Base-by-base conservation (phyloP, 2,329 filamentous ascomycete species). In the Pseudocercospora vitis region DNA sequence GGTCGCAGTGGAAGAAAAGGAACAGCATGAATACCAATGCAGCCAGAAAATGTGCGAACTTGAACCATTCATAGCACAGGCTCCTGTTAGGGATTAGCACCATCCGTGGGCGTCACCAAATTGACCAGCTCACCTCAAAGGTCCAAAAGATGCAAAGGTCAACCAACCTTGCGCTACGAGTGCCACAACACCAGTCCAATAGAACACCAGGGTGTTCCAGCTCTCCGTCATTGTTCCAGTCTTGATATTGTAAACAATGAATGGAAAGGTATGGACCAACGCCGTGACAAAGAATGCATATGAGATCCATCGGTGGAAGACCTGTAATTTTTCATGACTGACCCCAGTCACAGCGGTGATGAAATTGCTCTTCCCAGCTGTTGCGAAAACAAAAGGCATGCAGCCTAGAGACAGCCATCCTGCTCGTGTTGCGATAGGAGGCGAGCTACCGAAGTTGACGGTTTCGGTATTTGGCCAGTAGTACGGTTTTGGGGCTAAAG, bases 1-100 rank as follows among this genome's bases (percentile, higher is more conserved):
- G 78, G 63, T 80, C 76, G 63, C 81, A 84, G 65, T 84, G 82
- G 52, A 82, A 73, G 68, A 84, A 84, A 64, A 85, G 78, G 62
- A 82, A 81, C 4, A 84, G 46, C 19, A 83, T 68, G 58, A 84
- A 84, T 1, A 81, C 60, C 4, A 79, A 56, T 0, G 77, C 80
- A 5, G 75, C 74, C 18, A 81, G 51, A 52, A 79, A 75, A 61
- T 84, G 82, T 0, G 78, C 76, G 2, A 73, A 73, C 60, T 84
- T 84, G 76, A 84, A 84, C 62, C 82, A 79, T 58, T 85, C 81
- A 62, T 84, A 84, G 59, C 71, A 78, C 1, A 76, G 72, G 46
- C 78, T 77, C 7, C 81, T 81, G 40, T 28, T 9, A 46, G 39
- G 7, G 19, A 2, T 8, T 7, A 11, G 0, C 16, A 19, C 5